A percentile compares a stretch with the other conserved stretches of the same genome.
phyloP scores from a whole-genome alignment of 345 rosid species.

The Brassica carinata region DNA sequence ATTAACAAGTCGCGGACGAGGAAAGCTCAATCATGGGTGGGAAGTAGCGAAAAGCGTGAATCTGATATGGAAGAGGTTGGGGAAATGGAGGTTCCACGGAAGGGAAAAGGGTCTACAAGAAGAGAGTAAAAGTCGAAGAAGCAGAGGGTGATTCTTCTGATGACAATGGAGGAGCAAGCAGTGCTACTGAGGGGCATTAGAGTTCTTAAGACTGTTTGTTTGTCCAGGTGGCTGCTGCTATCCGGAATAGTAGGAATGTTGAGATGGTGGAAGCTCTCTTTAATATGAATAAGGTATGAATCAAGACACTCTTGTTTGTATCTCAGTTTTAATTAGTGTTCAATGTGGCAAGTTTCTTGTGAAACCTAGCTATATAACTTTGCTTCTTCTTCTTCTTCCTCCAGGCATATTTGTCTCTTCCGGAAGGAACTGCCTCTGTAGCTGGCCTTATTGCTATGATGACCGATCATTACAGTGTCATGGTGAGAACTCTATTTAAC shows the following conservation, averaged over 20 bases:
- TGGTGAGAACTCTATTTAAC: constrained; percentile 56
- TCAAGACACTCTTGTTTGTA: background rate
- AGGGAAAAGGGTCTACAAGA: constrained; percentile 60
- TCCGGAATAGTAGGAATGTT: constrained; percentile 62
- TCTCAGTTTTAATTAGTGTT: background rate
- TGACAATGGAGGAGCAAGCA: constrained; percentile 79
- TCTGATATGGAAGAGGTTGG: constrained; percentile 67
- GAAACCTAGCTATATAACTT: background rate
- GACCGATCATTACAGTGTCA: constrained; percentile 88
- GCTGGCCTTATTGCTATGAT: constrained; percentile 97
- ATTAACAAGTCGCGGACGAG: constrained; percentile 49
- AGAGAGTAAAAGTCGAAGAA: constrained; percentile 59
- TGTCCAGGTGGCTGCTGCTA: constrained; percentile 64
- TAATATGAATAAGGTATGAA: constrained; percentile 70
- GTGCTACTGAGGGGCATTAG: constrained; percentile 86
- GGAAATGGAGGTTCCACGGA: constrained; percentile 59
- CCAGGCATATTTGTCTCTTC: constrained; percentile 94
- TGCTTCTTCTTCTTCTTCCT: constrained; percentile 32
- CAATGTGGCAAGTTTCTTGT: background rate
- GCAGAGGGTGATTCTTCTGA: constrained; percentile 54
- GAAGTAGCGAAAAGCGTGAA: constrained; percentile 50
- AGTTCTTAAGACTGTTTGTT: background rate
- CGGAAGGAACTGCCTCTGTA: constrained; percentile 93
- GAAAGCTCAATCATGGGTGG: constrained; percentile 45
- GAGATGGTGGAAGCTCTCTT: constrained; percentile 96